Base-by-base conservation (phyloP, 75 land plant genomes). In the Picea glauca region DNA sequence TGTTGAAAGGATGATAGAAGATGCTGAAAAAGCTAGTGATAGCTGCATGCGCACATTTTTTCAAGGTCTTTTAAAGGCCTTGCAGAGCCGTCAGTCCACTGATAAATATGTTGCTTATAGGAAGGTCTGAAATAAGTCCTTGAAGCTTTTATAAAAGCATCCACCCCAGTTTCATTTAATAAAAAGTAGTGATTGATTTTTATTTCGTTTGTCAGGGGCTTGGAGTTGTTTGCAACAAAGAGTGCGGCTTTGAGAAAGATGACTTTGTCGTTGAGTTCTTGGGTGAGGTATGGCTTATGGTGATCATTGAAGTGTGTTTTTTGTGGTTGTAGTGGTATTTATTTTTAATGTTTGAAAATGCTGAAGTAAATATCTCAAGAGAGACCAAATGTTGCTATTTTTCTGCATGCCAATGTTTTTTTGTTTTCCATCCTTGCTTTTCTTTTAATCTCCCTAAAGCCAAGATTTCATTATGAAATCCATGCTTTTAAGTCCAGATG, bases 201-300 rank as follows among this genome's bases (percentile, higher is more conserved):
- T 68, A 18, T 64, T 57, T 21, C 20, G 31, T 76, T 46, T 62
- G 20, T 72, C 85, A 98, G 99, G 99, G 99, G 20, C 94, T 98
- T 77, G 99, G 99, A 61, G 99, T 98, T 60, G 93, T 98, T 85
- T 98, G 99, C 84, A 95, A 98, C 87, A 96, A 93, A 79, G 78
- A 84, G 46, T 91, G 85, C 17, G 99, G 99, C 59, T 93, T 98
- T 76, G 80, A 84, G 60, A 81, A 83, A 63, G 98, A 94, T 78
- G 99, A 98, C 77, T 98, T 98, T 87, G 93, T 98, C 62, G 99
- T 98, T 32, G 99, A 98, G 84, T 98, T 98, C 83, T 80, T 98
- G 79, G 99, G 99, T 59, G 99, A 98, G 96, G 99, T 98, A 86
- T 60, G 65, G 15, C 78, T 64, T 70, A 32, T 31, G 32, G 82